Percentiles rank a stretch among this genome's conserved stretches.
These are phyloP conservation scores for Monosporascus sp. DNA, from an alignment of 2,329 filamentous ascomycete species.

Conservation along the genomic window DNA sequence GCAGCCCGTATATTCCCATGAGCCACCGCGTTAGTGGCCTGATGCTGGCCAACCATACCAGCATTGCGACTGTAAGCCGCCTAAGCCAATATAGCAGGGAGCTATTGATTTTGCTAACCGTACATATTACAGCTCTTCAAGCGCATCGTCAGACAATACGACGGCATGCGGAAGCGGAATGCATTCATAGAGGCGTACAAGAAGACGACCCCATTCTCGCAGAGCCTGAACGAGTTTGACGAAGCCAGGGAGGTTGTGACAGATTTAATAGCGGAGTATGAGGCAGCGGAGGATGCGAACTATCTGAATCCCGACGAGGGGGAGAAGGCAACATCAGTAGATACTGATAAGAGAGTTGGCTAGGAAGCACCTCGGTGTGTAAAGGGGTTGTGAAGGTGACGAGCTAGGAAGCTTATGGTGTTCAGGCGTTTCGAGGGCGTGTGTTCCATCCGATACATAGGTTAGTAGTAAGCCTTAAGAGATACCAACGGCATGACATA, in stretches of 20 bases:
- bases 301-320: conserved; percentile 74
- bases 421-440: too few species aligned
- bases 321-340: conserved; percentile 46
- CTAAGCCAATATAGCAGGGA: too few species aligned
- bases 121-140: conserved; percentile 67
- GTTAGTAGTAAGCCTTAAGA: too few species aligned
- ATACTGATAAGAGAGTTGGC: conserved; percentile 46
- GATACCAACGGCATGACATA: too few species aligned
- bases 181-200: conserved; percentile 96
- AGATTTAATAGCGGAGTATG: conserved; percentile 90
- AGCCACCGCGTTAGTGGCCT: conserved; percentile 91
- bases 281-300: conserved; percentile 85
- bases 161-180: conserved; percentile 90
- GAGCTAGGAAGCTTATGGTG: too few species aligned
- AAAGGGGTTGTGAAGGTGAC: too few species aligned
- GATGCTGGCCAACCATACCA: conserved; percentile 98
- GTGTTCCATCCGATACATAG: too few species aligned
- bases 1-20: conserved; percentile 92
- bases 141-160: conserved; percentile 86
- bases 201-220: conserved; percentile 87
- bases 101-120: background rate
- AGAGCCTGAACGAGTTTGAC: conserved; percentile 91
- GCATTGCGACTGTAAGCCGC: conserved; percentile 72
- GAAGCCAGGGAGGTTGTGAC: conserved; percentile 87
- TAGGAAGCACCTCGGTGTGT: conserved; percentile 13